Percentiles rank a stretch among this genome's conserved stretches.
Evolutionary conservation across 495 filamentous ascomycete genomes (phyloP).

Genomic region (Apiosordaria backusii): DNA sequence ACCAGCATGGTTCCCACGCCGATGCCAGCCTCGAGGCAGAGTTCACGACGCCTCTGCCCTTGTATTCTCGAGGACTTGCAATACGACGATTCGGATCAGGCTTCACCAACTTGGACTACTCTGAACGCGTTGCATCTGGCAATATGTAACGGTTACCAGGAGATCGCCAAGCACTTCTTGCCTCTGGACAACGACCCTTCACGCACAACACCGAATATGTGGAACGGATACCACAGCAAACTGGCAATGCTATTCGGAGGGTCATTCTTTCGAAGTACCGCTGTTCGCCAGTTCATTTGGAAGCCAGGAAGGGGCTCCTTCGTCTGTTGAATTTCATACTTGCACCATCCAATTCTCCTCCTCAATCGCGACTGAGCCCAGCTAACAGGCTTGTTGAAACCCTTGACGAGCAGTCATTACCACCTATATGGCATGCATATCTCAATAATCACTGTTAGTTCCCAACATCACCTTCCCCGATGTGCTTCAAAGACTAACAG

Average conservation of each 20-base stretch:
- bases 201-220: not conserved
- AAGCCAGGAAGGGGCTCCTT: not conserved
- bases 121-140: not conserved
- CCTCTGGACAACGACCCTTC: not conserved
- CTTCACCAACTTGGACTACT: not conserved
- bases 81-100: not conserved
- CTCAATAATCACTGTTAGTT: not conserved
- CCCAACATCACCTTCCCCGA: too few relatives aligned
- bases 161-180: not conserved
- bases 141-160: not conserved
- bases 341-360: too few relatives aligned
- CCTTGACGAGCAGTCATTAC: not conserved
- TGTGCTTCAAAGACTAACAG: too few relatives aligned
- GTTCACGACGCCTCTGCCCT: not conserved
- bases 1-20: not conserved
- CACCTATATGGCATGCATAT: not conserved
- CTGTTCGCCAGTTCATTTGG: not conserved
- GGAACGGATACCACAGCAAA: not conserved
- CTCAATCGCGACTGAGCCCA: not conserved
- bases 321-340: not conserved
- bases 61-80: not conserved
- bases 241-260: too few relatives aligned
- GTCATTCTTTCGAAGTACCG: too few relatives aligned
- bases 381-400: not conserved
- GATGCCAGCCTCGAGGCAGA: too few relatives aligned